Evolutionary conservation across 495 filamentous ascomycete species (phyloP).

Genomic region (Penicillium salamii): DNA sequence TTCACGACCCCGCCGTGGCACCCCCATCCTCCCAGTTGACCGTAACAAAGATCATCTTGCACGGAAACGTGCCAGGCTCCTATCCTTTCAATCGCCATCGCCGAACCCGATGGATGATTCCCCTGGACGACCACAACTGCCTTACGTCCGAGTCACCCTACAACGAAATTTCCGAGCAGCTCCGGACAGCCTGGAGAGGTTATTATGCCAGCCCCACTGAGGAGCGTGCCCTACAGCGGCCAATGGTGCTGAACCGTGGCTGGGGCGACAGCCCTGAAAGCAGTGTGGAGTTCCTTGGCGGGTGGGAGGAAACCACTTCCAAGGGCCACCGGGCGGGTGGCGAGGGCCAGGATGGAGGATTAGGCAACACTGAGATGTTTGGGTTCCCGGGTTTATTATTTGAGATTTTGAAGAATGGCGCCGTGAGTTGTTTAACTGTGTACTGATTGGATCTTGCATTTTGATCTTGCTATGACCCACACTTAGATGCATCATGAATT

Average conservation of each 20-base stretch:
- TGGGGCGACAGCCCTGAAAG: constrained; percentile 91
- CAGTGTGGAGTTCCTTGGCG: constrained; percentile 83
- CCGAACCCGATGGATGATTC: constrained; percentile 81
- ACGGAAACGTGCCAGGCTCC: constrained; percentile 91
- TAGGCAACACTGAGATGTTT: constrained; percentile 83
- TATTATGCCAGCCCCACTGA: constrained; percentile 61
- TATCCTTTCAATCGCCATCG: constrained; percentile 96
- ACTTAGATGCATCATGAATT: constrained; percentile 9
- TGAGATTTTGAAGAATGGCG: constrained; percentile 91
- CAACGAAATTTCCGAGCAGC: constrained; percentile 59
- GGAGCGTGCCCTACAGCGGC: constrained; percentile 61
- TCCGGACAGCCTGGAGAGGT: constrained; percentile 69
- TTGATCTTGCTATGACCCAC: neutral
- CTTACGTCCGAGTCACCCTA: constrained; percentile 79
- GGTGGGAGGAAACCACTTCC: constrained; percentile 75
- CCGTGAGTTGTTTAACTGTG: constrained; percentile 85
- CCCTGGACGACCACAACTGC: constrained; percentile 38
- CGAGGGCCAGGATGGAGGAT: constrained; percentile 52
- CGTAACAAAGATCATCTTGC: constrained; percentile 85
- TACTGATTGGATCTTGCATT: constrained; percentile 50
- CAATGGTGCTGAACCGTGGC: constrained; percentile 85
- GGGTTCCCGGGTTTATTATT: constrained; percentile 92
- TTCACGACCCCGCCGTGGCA: constrained; percentile 34
- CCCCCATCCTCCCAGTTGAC: constrained; percentile 60
- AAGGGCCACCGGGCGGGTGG: constrained; percentile 39